These are phyloP conservation scores for Somion occarium DNA, from an alignment of 1,284 basidiomycete species.

Conservation along the genomic window DNA sequence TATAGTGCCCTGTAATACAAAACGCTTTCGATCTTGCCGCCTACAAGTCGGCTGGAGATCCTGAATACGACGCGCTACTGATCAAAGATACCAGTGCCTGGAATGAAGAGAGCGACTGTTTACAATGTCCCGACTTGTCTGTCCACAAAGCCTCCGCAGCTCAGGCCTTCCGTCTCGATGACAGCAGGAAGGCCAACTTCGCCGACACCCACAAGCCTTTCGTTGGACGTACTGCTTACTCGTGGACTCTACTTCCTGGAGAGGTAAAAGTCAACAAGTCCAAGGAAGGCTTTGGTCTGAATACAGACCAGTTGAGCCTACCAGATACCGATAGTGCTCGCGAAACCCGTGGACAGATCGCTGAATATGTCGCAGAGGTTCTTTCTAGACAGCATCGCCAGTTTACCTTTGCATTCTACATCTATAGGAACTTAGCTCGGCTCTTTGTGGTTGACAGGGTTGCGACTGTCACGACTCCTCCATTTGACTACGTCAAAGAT, in stretches of 20 bases:
- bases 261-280: background rate
- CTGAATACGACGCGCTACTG: background rate
- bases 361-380: background rate
- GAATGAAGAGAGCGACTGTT: background rate
- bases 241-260: background rate
- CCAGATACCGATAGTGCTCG: background rate
- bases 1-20: background rate
- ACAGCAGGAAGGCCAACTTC: background rate
- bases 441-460: background rate
- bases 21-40: background rate
- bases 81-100: background rate
- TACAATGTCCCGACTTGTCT: background rate
- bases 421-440: background rate
- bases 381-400: background rate
- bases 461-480: background rate
- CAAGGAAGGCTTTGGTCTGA: background rate
- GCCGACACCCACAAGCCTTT: background rate
- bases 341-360: background rate
- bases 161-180: background rate
- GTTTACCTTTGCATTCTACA: background rate
- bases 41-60: background rate
- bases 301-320: background rate
- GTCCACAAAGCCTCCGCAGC: background rate
- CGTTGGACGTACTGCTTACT: background rate
- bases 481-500: background rate